phyloP scores from a whole-genome alignment of 805 yeast genomes.

The Blastobotrys americana region DNA sequence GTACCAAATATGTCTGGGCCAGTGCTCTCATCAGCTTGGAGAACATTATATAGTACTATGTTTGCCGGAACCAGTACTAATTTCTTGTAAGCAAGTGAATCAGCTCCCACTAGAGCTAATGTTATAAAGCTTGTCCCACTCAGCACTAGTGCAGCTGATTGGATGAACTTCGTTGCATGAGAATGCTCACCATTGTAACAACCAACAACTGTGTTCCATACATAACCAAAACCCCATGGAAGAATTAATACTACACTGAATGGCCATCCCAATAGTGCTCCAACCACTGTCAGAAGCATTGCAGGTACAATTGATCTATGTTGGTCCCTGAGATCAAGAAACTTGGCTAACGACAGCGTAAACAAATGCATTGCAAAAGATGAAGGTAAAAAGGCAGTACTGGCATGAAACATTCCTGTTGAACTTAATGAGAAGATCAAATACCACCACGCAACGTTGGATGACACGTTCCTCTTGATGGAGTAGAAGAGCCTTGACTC shows the following conservation, averaged over 20 bases:
- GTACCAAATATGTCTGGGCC: constrained; percentile 91
- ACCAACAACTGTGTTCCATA: constrained; percentile 12
- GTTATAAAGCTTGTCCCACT: constrained; percentile 18
- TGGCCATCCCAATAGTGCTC: constrained; percentile 89
- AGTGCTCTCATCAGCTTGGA: constrained; percentile 53
- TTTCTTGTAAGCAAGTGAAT: constrained; percentile 55
- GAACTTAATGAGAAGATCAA: constrained; percentile 52
- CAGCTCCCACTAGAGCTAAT: constrained; percentile 28
- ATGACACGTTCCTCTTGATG: constrained; percentile 32
- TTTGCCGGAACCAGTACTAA: constrained; percentile 69
- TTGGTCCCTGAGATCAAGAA: constrained; percentile 10
- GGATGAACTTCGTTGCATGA: constrained; percentile 6
- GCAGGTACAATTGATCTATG: constrained; percentile 12
- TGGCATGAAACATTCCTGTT: constrained; percentile 85
- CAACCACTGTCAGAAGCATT: constrained; percentile 44
- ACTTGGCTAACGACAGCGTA: constrained; percentile 29
- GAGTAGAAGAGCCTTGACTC: constrained; percentile 49
- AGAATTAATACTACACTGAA: constrained; percentile 59
- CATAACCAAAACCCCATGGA: constrained; percentile 46
- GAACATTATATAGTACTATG: constrained; percentile 75
- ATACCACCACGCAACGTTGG: constrained; percentile 48
- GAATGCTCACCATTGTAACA: constrained; percentile 14
- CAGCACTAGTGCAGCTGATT: constrained; percentile 18
- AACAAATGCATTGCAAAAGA: constrained; percentile 55
- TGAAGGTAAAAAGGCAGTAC: constrained; percentile 80